These are phyloP conservation scores for Nicotiana noctiflora DNA, from an alignment of 257 asterid genomes.

Conservation along the genomic window DNA sequence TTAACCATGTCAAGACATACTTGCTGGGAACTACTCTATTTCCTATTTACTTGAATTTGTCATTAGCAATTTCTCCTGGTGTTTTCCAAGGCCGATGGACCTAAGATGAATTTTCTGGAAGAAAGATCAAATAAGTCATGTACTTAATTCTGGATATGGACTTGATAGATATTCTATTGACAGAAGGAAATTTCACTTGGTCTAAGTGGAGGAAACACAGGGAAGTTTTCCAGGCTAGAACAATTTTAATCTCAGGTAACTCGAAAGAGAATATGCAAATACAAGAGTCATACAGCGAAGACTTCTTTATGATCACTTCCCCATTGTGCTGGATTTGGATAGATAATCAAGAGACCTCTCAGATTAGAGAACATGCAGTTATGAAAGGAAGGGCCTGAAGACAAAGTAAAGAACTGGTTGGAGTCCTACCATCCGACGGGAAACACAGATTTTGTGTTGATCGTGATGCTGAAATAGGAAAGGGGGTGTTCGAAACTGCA, in stretches of 20 bases:
- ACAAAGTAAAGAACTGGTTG: neutral
- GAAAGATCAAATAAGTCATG: neutral
- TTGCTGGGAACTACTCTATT: neutral
- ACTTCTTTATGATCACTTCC: neutral
- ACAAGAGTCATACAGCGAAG: neutral
- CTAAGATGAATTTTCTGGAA: neutral
- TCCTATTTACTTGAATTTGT: neutral
- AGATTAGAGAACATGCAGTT: neutral
- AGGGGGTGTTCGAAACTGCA: neutral
- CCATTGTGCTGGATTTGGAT: neutral
- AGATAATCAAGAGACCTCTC: neutral
- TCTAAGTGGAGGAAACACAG: neutral
- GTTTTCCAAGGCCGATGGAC: neutral
- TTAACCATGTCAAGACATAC: neutral
- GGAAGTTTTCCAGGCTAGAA: neutral
- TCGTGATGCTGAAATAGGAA: neutral
- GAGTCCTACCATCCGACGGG: neutral
- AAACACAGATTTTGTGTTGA: neutral
- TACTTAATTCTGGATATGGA: neutral
- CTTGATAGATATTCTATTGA: neutral
- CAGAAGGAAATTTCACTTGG: neutral
- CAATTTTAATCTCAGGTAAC: neutral
- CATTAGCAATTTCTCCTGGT: neutral
- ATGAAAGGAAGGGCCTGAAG: neutral
- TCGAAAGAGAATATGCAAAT: neutral